Percentiles rank a stretch among this genome's conserved stretches.
phyloP scores from a whole-genome alignment of 2,329 filamentous ascomycete species.

The Fusarium duplospermum region DNA sequence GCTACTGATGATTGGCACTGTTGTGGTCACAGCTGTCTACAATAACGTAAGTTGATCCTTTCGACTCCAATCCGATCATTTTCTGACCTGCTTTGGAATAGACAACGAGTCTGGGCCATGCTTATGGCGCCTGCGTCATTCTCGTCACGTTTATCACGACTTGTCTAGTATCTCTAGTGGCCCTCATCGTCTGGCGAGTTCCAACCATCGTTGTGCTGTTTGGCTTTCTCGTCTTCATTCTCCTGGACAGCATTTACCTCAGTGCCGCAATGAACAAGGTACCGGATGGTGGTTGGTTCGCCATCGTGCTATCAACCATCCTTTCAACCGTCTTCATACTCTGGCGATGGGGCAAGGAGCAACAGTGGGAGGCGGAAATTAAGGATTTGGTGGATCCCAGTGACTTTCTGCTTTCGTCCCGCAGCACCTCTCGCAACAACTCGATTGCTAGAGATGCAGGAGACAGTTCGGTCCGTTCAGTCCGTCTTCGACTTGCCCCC shows the following conservation, averaged over 20 bases:
- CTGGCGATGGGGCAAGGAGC: conserved; percentile 84
- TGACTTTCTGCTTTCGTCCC: conserved; percentile 49
- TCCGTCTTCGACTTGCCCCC: conserved; percentile 46
- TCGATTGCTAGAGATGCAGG: conserved; percentile 34
- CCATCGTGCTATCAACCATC: conserved; percentile 71
- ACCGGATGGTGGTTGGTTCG: conserved; percentile 83
- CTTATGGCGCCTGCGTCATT: conserved; percentile 84
- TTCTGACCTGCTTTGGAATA: conserved; percentile 41
- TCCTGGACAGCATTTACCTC: conserved; percentile 76
- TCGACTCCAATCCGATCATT: background rate
- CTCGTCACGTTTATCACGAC: conserved; percentile 84
- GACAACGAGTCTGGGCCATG: conserved; percentile 77
- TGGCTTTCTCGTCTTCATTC: conserved; percentile 72
- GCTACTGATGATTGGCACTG: conserved; percentile 79
- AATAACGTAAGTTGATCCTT: conserved; percentile 65
- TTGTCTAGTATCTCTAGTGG: conserved; percentile 77
- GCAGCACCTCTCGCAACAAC: conserved; percentile 40
- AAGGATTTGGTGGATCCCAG: conserved; percentile 66
- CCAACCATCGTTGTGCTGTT: conserved; percentile 69
- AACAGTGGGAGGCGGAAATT: conserved; percentile 78
- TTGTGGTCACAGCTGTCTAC: conserved; percentile 80
- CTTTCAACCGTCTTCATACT: conserved; percentile 75
- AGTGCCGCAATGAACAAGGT: conserved; percentile 78
- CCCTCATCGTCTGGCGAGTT: conserved; percentile 78
- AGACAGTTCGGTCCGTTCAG: conserved; percentile 31